phyloP scores from a whole-genome alignment of 2,329 filamentous ascomycete species.

The Cladosporium sp. region DNA sequence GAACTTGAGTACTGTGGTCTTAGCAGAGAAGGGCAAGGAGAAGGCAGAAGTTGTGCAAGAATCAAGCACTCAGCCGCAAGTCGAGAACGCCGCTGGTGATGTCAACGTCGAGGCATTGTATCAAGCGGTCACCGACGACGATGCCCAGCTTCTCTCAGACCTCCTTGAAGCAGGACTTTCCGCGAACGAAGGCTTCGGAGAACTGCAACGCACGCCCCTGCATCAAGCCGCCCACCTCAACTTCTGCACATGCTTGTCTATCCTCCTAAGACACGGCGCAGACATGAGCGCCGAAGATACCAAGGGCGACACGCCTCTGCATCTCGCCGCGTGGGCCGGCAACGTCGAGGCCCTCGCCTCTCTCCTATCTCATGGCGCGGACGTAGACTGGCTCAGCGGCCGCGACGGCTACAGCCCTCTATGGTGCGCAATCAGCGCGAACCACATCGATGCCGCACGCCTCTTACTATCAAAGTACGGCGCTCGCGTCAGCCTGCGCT shows the following conservation, averaged over 20 bases:
- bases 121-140: slow-evolving; percentile 30
- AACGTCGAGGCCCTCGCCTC: slow-evolving; percentile 32
- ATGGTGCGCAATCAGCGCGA: slow-evolving; percentile 35
- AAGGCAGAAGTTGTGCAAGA: slow-evolving; percentile 20
- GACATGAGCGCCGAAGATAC: slow-evolving; percentile 30
- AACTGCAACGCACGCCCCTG: slow-evolving; percentile 33
- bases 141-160: slow-evolving; percentile 25
- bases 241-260: slow-evolving; percentile 25
- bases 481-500: slow-evolving; percentile 31
- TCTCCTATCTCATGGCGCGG: slow-evolving; percentile 31
- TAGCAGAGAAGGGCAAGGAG: slow-evolving; percentile 25
- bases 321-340: slow-evolving; percentile 35
- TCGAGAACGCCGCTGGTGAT: slow-evolving; percentile 21
- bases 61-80: slow-evolving; percentile 19
- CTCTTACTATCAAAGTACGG: slow-evolving; percentile 32
- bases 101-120: slow-evolving; percentile 28
- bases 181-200: slow-evolving; percentile 26
- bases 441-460: slow-evolving; percentile 32
- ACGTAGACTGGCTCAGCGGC: slow-evolving; percentile 33
- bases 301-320: slow-evolving; percentile 34
- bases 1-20: slow-evolving; percentile 8
- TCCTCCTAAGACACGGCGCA: slow-evolving; percentile 30
- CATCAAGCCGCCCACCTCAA: slow-evolving; percentile 36
- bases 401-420: slow-evolving; percentile 35
- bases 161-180: slow-evolving; percentile 25